Percentiles rank a stretch among this genome's conserved stretches.
Evolutionary conservation across 768 basidiomycete species (phyloP).

Genomic region (Tricholomella constricta): DNA sequence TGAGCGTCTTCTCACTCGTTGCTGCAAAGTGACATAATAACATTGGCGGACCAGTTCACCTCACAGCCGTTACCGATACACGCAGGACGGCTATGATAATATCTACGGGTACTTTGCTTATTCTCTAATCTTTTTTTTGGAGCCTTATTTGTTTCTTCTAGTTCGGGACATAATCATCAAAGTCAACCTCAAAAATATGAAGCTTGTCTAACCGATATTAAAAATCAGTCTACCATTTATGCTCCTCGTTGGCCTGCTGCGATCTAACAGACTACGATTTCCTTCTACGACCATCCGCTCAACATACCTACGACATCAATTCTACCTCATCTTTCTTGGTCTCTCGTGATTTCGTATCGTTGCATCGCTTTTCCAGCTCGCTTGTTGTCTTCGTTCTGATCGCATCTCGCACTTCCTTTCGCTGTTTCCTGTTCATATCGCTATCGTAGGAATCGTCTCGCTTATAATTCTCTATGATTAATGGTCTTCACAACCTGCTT

Average conservation of each 20-base stretch:
- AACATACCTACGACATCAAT: not conserved
- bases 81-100: constrained; percentile 74
- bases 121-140: constrained; percentile 3
- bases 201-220: constrained; percentile 40
- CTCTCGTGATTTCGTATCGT: not conserved
- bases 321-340: not conserved
- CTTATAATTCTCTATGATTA: constrained; percentile 11
- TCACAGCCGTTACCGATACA: constrained; percentile 83
- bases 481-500: constrained; percentile 3
- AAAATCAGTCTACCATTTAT: constrained; percentile 2
- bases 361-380: not conserved
- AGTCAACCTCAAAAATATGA: constrained; percentile 62
- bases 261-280: not conserved
- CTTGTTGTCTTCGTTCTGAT: not conserved
- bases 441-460: constrained; percentile 1
- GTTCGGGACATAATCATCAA: constrained; percentile 74
- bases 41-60: constrained; percentile 53
- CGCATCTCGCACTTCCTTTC: not conserved
- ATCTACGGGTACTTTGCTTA: constrained; percentile 53
- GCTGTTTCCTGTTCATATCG: not conserved
- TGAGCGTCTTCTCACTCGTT: constrained; percentile 33
- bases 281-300: not conserved
- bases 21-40: not conserved
- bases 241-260: constrained; percentile 6
- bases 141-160: constrained; percentile 24